Conservation (phyloP, 495 filamentous ascomycete genomes). For the Annulohypoxylon nitens region DNA sequence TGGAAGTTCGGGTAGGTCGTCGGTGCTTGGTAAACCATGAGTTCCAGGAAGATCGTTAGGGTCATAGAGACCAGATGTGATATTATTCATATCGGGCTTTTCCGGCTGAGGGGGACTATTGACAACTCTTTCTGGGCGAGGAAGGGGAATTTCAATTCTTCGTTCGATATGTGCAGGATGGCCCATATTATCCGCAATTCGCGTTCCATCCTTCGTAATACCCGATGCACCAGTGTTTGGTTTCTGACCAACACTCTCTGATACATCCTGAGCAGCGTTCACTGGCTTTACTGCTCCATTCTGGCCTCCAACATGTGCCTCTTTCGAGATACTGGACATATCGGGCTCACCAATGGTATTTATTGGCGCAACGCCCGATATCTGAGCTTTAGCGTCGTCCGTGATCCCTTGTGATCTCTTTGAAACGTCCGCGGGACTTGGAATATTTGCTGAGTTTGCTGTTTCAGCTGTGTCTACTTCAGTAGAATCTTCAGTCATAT, state of each 20-base stretch:
- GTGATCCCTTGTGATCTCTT: constrained; percentile 38
- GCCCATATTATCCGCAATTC: constrained; percentile 47
- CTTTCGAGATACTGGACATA: constrained; percentile 31
- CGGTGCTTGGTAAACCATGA: constrained; percentile 35
- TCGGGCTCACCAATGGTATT: constrained; percentile 41
- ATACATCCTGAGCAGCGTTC: background rate
- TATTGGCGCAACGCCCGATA: constrained; percentile 9
- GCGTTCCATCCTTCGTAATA: constrained; percentile 14
- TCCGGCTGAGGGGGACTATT: constrained; percentile 19
- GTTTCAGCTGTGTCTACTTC: background rate
- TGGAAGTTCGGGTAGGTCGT: constrained; percentile 38
- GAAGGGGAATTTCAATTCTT: constrained; percentile 50
- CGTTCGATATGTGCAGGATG: constrained; percentile 47
- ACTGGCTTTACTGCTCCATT: background rate
- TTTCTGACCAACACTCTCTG: background rate
- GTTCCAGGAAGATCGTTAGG: constrained; percentile 39
- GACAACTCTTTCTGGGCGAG: constrained; percentile 28
- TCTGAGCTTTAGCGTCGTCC: constrained; percentile 1
- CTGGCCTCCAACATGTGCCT: constrained; percentile 4
- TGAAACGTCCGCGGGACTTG: constrained; percentile 36
- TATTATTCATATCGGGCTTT: constrained; percentile 28
- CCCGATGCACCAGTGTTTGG: background rate
- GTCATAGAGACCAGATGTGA: constrained; percentile 35
- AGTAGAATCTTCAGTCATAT: background rate
- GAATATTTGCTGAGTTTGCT: background rate